Conservation (phyloP, 2,329 filamentous ascomycete species). For the Tolypocladium amazonense region DNA sequence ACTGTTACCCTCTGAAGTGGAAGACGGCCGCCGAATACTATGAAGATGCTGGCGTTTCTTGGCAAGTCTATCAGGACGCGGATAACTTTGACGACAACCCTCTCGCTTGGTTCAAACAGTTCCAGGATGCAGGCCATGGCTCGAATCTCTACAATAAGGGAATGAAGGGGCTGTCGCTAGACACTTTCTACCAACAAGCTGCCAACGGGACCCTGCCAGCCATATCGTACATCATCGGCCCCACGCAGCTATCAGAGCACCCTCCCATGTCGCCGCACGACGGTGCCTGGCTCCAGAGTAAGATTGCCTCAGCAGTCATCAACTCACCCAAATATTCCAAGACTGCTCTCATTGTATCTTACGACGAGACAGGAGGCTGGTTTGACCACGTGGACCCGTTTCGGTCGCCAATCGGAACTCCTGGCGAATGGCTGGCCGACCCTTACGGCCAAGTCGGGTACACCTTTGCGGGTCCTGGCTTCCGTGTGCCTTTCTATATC, state of each 20-base stretch:
- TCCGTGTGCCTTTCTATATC: conserved; percentile 43
- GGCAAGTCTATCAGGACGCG: conserved; percentile 38
- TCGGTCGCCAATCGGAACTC: conserved; percentile 34
- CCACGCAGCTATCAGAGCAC: conserved; percentile 40
- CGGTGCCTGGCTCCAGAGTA: conserved; percentile 42
- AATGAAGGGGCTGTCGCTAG: conserved; percentile 33
- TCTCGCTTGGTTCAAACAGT: conserved; percentile 41
- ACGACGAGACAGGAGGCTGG: conserved; percentile 39
- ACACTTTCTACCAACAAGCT: conserved; percentile 38
- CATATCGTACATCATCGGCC: conserved; percentile 40
- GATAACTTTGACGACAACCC: conserved; percentile 46
- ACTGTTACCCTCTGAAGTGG: conserved; percentile 44
- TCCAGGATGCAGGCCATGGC: conserved; percentile 29
- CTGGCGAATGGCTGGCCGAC: conserved; percentile 40
- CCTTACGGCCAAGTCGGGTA: conserved; percentile 27
- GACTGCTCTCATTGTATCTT: conserved; percentile 35
- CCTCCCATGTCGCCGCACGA: conserved; percentile 41
- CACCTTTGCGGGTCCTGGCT: conserved; percentile 21
- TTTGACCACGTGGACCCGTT: conserved; percentile 44
- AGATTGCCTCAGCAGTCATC: conserved; percentile 39
- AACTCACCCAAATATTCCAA: conserved; percentile 36
- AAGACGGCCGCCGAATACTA: conserved; percentile 39
- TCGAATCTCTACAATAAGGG: conserved; percentile 34
- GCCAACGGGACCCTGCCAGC: conserved; percentile 39
- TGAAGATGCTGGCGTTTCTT: conserved; percentile 34